These are phyloP conservation scores for Xylaria sp. DNA, from an alignment of 2,329 filamentous ascomycete genomes.

Conservation along the genomic window DNA sequence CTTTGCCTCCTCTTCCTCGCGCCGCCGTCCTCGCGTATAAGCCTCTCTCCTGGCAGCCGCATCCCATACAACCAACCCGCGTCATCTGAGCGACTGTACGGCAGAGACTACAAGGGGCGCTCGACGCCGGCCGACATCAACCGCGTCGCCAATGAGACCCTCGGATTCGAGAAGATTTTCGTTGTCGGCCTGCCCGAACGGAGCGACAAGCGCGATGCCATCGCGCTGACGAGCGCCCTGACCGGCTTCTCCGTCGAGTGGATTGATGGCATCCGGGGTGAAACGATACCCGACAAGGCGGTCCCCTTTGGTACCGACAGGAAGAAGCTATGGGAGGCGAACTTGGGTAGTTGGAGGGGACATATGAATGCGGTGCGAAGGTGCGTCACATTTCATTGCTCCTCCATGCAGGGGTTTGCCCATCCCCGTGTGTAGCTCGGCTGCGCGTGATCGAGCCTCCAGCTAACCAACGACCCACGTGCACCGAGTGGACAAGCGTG, in stretches of 20 bases:
- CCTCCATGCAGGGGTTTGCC: neutral
- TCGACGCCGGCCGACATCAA: constrained; percentile 24
- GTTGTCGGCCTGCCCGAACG: constrained; percentile 50
- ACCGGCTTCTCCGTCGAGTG: constrained; percentile 48
- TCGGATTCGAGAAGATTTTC: constrained; percentile 40
- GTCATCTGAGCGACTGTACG: constrained; percentile 9
- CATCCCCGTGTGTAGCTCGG: constrained; percentile 19
- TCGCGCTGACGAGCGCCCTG: constrained; percentile 46
- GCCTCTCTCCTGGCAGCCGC: neutral
- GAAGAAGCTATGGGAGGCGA: constrained; percentile 34
- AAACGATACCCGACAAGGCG: constrained; percentile 45
- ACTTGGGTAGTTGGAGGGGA: constrained; percentile 45
- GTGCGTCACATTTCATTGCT: constrained; percentile 27
- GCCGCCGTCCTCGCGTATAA: constrained; percentile 6
- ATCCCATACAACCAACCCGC: neutral
- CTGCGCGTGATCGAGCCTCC: no score
- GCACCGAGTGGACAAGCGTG: no score
- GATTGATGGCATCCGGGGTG: constrained; percentile 46
- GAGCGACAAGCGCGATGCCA: constrained; percentile 52
- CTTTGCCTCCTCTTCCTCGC: constrained; percentile 13
- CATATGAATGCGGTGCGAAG: constrained; percentile 44
- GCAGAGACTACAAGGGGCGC: constrained; percentile 21
- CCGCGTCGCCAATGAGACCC: constrained; percentile 30
- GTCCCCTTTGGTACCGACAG: constrained; percentile 40
- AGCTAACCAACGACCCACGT: no score